These are phyloP conservation scores for Eucalyptus curtisii DNA, from an alignment of 345 rosid genomes.

Conservation along the genomic window DNA sequence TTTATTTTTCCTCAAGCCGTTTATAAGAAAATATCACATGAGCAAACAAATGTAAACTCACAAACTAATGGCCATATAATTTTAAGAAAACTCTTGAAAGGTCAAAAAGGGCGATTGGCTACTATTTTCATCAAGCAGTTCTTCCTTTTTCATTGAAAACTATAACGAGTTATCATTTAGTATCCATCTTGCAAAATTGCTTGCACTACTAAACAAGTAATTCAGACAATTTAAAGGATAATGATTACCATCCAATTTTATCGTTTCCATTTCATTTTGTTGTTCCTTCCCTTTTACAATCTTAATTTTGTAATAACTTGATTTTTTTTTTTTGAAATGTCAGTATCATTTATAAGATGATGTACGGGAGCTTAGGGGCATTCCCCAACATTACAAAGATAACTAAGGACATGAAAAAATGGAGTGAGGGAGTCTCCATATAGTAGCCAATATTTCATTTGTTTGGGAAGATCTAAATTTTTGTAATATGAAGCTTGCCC, in stretches of 20 bases:
- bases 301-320: background rate
- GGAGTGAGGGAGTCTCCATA: background rate
- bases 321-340: background rate
- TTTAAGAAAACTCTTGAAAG: background rate
- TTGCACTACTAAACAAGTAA: background rate
- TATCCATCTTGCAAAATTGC: background rate
- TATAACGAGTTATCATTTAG: background rate
- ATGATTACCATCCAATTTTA: background rate
- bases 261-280: background rate
- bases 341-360: background rate
- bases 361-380: background rate
- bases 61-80: background rate
- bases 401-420: background rate
- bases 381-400: background rate
- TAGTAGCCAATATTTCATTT: background rate
- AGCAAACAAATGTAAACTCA: background rate
- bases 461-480: background rate
- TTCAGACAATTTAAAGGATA: background rate
- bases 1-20: background rate
- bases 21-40: background rate
- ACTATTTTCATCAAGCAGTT: background rate
- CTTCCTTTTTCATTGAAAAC: background rate
- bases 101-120: background rate
- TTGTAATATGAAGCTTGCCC: background rate
- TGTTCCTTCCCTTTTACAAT: background rate